Evolutionary conservation across 2,329 filamentous ascomycete species (phyloP).

Genomic region (Fusarium transvaalense): DNA sequence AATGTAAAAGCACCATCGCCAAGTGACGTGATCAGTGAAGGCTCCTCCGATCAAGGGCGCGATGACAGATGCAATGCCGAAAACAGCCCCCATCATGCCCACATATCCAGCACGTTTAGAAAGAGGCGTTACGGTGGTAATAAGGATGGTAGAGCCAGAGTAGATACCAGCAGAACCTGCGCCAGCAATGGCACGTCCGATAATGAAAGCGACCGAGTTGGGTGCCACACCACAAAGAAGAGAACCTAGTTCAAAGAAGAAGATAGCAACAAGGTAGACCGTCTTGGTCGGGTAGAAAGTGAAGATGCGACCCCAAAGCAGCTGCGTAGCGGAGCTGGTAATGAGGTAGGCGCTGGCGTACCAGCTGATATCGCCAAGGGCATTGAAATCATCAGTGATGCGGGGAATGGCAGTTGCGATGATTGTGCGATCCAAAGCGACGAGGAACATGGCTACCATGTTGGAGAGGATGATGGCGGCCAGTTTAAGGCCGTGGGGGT

Average conservation of each 20-base stretch:
- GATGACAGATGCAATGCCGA: constrained; percentile 11
- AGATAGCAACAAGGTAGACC: constrained; percentile 11
- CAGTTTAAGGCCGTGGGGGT: constrained; percentile 10
- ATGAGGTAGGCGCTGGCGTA: constrained; percentile 19
- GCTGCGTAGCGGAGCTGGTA: constrained; percentile 13
- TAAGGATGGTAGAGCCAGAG: constrained; percentile 13
- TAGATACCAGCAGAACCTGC: constrained; percentile 8
- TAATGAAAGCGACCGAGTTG: constrained; percentile 3
- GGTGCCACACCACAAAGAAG: constrained; percentile 15
- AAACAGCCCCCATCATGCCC: constrained; percentile 9
- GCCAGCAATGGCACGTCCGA: constrained; percentile 14
- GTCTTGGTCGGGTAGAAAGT: constrained; percentile 7
- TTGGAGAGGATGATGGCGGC: constrained; percentile 14
- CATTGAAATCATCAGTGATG: constrained; percentile 13
- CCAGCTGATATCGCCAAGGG: constrained; percentile 14
- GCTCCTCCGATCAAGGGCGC: constrained; percentile 12
- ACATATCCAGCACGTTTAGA: constrained; percentile 10
- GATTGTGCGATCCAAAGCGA: constrained; percentile 19
- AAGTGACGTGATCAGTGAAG: constrained; percentile 17
- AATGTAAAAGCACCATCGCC: constrained; percentile 25
- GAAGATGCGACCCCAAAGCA: constrained; percentile 7
- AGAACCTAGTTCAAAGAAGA: constrained; percentile 15
- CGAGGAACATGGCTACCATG: constrained; percentile 24
- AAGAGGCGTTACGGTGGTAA: constrained; percentile 8
- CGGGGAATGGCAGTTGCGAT: constrained; percentile 13